Conservation (phyloP, 2,329 filamentous ascomycete genomes). For the Fusarium subtropicale region DNA sequence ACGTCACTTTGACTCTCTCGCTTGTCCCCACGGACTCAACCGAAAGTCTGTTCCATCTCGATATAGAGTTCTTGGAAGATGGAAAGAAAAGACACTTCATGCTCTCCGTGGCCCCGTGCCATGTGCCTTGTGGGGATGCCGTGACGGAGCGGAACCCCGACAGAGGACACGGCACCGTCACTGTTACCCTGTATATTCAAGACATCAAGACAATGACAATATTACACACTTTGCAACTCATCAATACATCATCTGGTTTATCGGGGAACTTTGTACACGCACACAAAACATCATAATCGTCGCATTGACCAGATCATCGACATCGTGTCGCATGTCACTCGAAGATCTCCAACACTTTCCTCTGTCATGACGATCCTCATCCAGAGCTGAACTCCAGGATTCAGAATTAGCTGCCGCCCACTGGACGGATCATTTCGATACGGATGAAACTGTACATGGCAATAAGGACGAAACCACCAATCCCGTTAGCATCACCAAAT, state of each 20-base stretch:
- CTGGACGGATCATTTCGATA: slow-evolving; percentile 14
- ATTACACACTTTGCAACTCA: not conserved
- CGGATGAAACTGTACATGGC: slow-evolving; percentile 11
- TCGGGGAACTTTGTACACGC: not conserved
- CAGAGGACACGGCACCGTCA: slow-evolving; percentile 12
- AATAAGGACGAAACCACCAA: slow-evolving; percentile 11
- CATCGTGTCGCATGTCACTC: not conserved
- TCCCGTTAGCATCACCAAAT: not conserved
- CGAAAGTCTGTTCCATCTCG: slow-evolving; percentile 1
- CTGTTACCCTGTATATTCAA: slow-evolving; percentile 37
- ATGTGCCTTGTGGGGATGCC: slow-evolving; percentile 25
- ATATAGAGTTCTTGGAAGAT: not conserved
- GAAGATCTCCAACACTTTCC: not conserved
- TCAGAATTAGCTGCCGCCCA: not conserved
- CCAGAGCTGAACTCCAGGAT: not conserved
- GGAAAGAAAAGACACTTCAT: slow-evolving; percentile 3
- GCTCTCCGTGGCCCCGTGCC: slow-evolving; percentile 32
- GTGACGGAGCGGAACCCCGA: slow-evolving; percentile 34
- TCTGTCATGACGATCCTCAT: slow-evolving; percentile 11
- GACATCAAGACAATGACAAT: not conserved
- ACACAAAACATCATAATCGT: slow-evolving; percentile 14
- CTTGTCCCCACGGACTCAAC: slow-evolving; percentile 9
- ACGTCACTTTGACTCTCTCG: slow-evolving; percentile 43
- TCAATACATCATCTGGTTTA: not conserved
- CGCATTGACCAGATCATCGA: slow-evolving; percentile 19